Evolutionary conservation across 768 basidiomycete genomes (phyloP), one percentile per base, ranked within the genome.

Genomic region (Lentinula lateritia): DNA sequence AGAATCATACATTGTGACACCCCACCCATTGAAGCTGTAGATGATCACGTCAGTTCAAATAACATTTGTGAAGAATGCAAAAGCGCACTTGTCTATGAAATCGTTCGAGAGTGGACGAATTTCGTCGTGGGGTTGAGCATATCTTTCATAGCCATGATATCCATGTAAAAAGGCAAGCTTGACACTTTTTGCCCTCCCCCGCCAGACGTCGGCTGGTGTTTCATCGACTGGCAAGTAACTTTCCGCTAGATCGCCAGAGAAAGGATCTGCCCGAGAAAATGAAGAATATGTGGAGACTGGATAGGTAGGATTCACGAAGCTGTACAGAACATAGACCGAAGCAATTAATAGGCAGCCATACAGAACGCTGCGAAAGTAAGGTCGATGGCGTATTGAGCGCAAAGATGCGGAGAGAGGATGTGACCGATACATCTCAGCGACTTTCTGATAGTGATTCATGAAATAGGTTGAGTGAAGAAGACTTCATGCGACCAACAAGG

Each of bases 11-110:
- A 84, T 78, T 5, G 90, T 88, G 1, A 90, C 79, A 23, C 87
- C 87, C 90, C 90, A 93, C 6, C 88, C 88, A 68, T 92, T 92
- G 70, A 91, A 89, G 63, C 89, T 91, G 62, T 5, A 50, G 50
- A 42, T 39, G 5, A 60, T 54, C 16, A 10, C n/a, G 3, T 60
- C 48, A 60, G 16, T 41, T 28, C 36, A 23, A 4, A n/a, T 8
- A 50, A 32, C 32, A 34, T 20, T 34, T 20, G 5, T 34, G 13
- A 42, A 61, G n/a, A 16, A 52, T 18, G 4, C 10, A 8, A 9
- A 38, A 4, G 36, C 32, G 28, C 32, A 89, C 89, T 81, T 81
- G 71, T 88, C 73, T 18, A 77, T 70, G 23, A 71, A 70, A 3
- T 64, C 65, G 52, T 81, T 81, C 4, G 82, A 75, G 18, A 87